Evolutionary conservation across 129 eudicot species (phyloP).

Genomic region (Mikania micrantha): DNA sequence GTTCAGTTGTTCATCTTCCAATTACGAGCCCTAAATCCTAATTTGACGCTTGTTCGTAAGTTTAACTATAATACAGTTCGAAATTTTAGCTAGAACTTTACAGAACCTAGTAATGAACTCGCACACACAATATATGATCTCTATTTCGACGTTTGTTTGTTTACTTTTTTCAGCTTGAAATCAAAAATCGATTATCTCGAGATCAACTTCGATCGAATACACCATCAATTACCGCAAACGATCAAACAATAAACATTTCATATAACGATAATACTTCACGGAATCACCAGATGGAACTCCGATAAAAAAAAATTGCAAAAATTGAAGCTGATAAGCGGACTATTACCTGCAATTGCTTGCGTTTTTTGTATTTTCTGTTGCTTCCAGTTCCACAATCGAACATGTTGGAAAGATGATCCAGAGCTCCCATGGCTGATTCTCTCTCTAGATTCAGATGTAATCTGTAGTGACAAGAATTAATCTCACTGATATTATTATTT

Average conservation of each 20-base stretch:
- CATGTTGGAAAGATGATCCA: conserved; percentile 65
- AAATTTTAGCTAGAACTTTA: not conserved
- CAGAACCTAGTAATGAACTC: not conserved
- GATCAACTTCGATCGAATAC: not conserved
- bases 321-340: not conserved
- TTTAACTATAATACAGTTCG: not conserved
- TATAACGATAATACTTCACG: not conserved
- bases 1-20: not conserved
- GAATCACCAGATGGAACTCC: not conserved
- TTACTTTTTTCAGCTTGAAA: not conserved
- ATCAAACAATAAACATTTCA: not conserved
- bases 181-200: not conserved
- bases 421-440: conserved; percentile 56
- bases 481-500: not conserved
- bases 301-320: not conserved
- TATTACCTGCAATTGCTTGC: conserved; percentile 72
- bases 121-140: not conserved
- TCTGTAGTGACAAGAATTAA: conserved; percentile 5
- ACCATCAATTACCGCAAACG: not conserved
- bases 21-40: not conserved
- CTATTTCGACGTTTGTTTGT: not conserved
- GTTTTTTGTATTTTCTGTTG: conserved; percentile 52
- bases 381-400: conserved; percentile 57
- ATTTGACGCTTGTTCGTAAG: not conserved
- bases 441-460: conserved; percentile 24